Evolutionary conservation across 2,329 filamentous ascomycete genomes (phyloP).

Genomic region (Blastomyces parvus): DNA sequence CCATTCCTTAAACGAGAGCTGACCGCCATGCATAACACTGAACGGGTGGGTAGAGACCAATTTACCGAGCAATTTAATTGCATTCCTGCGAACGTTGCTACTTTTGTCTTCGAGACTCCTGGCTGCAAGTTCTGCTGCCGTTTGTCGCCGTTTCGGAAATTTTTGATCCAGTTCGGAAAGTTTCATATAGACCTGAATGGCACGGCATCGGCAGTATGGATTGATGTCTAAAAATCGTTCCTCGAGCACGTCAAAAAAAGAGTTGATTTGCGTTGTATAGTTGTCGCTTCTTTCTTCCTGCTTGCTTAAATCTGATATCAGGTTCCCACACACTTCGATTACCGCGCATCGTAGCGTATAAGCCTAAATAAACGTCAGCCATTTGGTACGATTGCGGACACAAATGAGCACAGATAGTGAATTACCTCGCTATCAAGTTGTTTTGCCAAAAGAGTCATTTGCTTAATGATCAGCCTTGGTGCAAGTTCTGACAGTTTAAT

Average conservation of each 20-base stretch:
- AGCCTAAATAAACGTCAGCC: constrained; percentile 45
- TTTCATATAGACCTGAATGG: constrained; percentile 86
- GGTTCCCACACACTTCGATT: constrained; percentile 94
- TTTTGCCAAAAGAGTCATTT: constrained; percentile 91
- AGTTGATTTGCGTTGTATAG: constrained; percentile 88
- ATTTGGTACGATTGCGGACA: constrained; percentile 6
- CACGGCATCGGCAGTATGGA: constrained; percentile 84
- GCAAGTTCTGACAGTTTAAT: constrained; percentile 86
- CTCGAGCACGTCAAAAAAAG: constrained; percentile 93
- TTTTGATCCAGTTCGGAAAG: constrained; percentile 94
- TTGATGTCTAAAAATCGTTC: constrained; percentile 95
- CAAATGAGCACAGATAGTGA: neutral
- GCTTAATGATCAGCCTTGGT: constrained; percentile 87
- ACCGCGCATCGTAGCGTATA: constrained; percentile 89
- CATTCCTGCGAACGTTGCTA: constrained; percentile 90
- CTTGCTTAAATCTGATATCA: constrained; percentile 81
- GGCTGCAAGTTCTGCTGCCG: constrained; percentile 74
- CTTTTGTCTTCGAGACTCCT: constrained; percentile 94
- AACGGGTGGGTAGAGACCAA: constrained; percentile 93
- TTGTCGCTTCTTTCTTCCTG: constrained; percentile 87
- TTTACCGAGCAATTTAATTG: constrained; percentile 80
- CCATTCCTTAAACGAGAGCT: constrained; percentile 81
- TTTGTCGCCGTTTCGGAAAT: constrained; percentile 83
- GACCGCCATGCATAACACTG: constrained; percentile 78
- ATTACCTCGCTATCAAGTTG: constrained; percentile 83